These are phyloP conservation scores for Byssoonygena ceratinophila DNA, from an alignment of 2,329 filamentous ascomycete genomes.

Conservation along the genomic window DNA sequence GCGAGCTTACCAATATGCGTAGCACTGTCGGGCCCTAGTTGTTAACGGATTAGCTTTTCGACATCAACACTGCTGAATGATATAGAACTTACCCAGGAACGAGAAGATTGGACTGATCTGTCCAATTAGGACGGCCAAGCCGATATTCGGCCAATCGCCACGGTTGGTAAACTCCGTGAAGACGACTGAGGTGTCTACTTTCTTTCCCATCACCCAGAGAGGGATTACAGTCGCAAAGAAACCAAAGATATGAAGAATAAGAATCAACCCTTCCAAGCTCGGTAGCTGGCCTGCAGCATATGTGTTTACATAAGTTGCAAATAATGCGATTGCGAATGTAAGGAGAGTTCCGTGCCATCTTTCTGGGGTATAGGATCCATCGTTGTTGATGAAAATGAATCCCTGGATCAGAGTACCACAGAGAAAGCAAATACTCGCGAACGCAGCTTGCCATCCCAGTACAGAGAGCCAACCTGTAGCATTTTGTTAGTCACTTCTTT, in stretches of 20 bases:
- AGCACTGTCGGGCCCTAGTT: conserved; percentile 25
- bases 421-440: conserved; percentile 30
- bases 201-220: conserved; percentile 35
- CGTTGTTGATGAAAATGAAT: conserved; percentile 31
- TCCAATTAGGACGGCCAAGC: conserved; percentile 34
- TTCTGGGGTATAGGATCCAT: conserved; percentile 28
- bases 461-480: conserved; percentile 33
- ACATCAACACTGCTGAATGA: neutral
- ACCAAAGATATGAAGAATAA: conserved; percentile 43
- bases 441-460: conserved; percentile 37
- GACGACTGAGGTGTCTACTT: conserved; percentile 33
- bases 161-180: conserved; percentile 41
- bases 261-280: conserved; percentile 39
- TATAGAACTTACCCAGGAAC: conserved; percentile 25
- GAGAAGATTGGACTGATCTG: conserved; percentile 29
- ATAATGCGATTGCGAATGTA: conserved; percentile 35
- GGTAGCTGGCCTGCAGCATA: conserved; percentile 36
- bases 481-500: neutral
- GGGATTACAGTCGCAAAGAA: conserved; percentile 45
- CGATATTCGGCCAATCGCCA: conserved; percentile 37
- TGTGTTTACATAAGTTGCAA: conserved; percentile 37
- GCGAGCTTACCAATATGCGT: conserved; percentile 27
- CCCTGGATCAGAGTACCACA: conserved; percentile 30
- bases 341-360: conserved; percentile 44
- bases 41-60: neutral